These are phyloP conservation scores for Microdochium bolleyi DNA, from an alignment of 2,329 filamentous ascomycete genomes.

Conservation along the genomic window DNA sequence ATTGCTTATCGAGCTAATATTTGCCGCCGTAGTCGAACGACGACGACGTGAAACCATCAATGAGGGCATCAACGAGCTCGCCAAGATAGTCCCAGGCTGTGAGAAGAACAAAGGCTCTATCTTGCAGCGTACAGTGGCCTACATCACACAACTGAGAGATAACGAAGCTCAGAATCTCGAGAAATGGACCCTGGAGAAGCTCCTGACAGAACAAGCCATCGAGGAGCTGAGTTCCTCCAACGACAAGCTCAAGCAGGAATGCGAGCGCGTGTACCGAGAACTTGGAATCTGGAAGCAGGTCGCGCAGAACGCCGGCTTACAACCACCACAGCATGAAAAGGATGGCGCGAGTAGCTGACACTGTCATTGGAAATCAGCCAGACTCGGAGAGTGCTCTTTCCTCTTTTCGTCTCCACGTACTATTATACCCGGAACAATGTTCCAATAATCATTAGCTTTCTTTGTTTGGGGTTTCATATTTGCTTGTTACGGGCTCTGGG, in stretches of 20 bases:
- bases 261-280: conserved; percentile 69
- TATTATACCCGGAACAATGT: conserved; percentile 9
- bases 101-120: conserved; percentile 99
- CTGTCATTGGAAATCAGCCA: background rate
- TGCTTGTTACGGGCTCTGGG: no score
- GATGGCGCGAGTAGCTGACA: conserved; percentile 18
- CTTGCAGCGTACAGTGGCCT: conserved; percentile 83
- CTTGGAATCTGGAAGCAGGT: conserved; percentile 72
- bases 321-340: conserved; percentile 31
- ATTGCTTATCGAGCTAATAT: conserved; percentile 2
- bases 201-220: conserved; percentile 82
- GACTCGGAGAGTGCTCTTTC: background rate
- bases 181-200: conserved; percentile 87
- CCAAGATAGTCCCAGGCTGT: conserved; percentile 94
- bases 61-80: conserved; percentile 95
- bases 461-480: no score
- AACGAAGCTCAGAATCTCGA: conserved; percentile 92
- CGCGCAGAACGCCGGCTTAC: conserved; percentile 51
- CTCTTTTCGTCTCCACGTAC: conserved; percentile 6
- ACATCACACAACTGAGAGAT: conserved; percentile 90
- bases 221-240: conserved; percentile 81
- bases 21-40: conserved; percentile 65
- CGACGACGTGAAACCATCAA: conserved; percentile 97
- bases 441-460: conserved; percentile 2
- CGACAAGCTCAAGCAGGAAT: conserved; percentile 77